Conservation (phyloP, 306 rosid genomes). For the Cucurbita argyrosperma region DNA sequence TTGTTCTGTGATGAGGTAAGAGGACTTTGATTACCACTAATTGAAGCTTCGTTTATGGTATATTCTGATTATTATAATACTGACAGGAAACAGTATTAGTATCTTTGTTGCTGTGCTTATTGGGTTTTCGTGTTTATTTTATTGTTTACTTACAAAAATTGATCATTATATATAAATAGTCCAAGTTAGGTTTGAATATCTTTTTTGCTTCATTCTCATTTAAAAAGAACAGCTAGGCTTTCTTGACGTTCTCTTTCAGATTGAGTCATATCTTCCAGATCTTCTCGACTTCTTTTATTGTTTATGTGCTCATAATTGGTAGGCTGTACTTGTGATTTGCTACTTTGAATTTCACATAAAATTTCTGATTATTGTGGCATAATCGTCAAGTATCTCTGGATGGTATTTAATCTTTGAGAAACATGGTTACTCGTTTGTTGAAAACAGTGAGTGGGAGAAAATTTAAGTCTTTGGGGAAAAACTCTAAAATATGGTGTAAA, state of each 20-base stretch:
- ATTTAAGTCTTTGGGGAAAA: background rate
- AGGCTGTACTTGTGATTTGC: background rate
- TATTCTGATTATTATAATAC: background rate
- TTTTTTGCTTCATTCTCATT: too few species aligned
- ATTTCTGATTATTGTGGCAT: background rate
- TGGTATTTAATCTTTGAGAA: background rate
- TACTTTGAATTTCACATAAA: constrained; percentile 4
- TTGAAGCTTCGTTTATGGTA: background rate
- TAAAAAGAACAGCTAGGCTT: background rate
- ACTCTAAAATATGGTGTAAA: background rate
- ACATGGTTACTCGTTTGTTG: background rate
- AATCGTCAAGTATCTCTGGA: background rate
- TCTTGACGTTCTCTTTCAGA: background rate
- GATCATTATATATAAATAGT: background rate
- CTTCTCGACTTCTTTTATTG: background rate
- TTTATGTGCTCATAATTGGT: background rate
- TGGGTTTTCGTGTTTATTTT: constrained; percentile 1
- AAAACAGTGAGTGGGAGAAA: background rate
- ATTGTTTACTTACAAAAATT: background rate
- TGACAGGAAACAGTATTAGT: background rate
- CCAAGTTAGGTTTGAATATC: background rate
- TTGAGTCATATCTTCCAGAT: background rate
- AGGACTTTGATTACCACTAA: background rate
- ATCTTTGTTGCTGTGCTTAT: background rate
- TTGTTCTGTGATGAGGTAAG: background rate